phyloP scores from a whole-genome alignment of 2,329 filamentous ascomycete genomes.

The Neofusicoccum laricinum region DNA sequence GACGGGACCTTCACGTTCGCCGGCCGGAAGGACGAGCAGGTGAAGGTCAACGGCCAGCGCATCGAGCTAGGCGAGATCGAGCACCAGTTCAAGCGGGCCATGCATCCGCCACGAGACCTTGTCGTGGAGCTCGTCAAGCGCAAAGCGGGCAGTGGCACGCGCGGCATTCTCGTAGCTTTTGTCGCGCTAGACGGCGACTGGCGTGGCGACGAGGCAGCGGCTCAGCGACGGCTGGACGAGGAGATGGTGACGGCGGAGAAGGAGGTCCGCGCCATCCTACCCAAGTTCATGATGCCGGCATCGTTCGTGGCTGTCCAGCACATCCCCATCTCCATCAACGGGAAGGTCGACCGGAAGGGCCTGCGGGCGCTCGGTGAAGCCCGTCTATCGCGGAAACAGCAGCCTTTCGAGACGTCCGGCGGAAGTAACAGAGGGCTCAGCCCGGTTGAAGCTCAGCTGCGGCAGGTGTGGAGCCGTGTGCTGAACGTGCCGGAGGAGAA shows the following conservation, averaged over 20 bases:
- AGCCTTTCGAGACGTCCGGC: background rate
- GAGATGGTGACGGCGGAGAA: background rate
- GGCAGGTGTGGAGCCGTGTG: background rate
- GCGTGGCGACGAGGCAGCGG: background rate
- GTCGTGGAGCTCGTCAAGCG: background rate
- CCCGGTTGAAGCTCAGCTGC: background rate
- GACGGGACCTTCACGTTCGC: slow-evolving; percentile 35
- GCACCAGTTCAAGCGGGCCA: slow-evolving; percentile 34
- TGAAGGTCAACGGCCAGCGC: slow-evolving; percentile 36
- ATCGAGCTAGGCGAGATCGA: slow-evolving; percentile 39
- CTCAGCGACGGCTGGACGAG: slow-evolving; percentile 23
- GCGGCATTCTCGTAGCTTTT: background rate
- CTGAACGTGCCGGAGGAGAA: background rate
- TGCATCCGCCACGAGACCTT: background rate
- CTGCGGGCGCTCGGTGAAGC: background rate
- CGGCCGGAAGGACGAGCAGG: slow-evolving; percentile 37
- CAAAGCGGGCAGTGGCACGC: background rate
- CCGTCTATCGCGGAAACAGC: background rate
- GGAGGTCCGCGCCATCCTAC: background rate
- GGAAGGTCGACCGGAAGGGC: background rate
- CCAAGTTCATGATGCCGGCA: background rate
- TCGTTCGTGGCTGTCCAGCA: background rate
- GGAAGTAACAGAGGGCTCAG: slow-evolving; percentile 27
- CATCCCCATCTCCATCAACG: background rate
- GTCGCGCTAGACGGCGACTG: background rate